These are phyloP conservation scores for Deakozyma indianensis DNA, from an alignment of 805 yeast genomes.

Conservation along the genomic window DNA sequence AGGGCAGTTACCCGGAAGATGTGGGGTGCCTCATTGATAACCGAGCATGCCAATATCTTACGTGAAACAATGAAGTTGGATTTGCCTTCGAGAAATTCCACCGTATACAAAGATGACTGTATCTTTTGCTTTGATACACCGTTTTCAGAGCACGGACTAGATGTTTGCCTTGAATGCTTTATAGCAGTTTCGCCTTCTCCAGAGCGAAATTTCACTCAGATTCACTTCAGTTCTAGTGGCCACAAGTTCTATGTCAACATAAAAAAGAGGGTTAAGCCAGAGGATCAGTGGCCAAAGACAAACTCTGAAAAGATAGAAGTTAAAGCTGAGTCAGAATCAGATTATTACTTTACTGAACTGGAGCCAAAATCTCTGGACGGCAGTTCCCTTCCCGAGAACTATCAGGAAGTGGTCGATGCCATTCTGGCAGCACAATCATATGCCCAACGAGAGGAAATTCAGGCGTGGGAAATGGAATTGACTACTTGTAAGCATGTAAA, in stretches of 20 bases:
- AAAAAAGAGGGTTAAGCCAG: slow-evolving; percentile 34
- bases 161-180: slow-evolving; percentile 61
- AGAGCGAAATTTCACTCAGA: slow-evolving; percentile 42
- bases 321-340: slow-evolving; percentile 47
- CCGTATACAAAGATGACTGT: slow-evolving; percentile 78
- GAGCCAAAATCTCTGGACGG: slow-evolving; percentile 28
- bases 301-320: slow-evolving; percentile 44
- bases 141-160: slow-evolving; percentile 41
- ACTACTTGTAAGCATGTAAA: slow-evolving; percentile 65
- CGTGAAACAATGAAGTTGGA: background rate
- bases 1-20: no score
- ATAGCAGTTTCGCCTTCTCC: slow-evolving; percentile 41
- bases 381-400: slow-evolving; percentile 16
- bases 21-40: no score
- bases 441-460: slow-evolving; percentile 49
- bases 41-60: no score
- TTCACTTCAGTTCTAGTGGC: slow-evolving; percentile 38
- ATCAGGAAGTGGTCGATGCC: slow-evolving; percentile 24
- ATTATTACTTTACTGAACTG: slow-evolving; percentile 36
- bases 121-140: slow-evolving; percentile 72
- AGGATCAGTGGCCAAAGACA: slow-evolving; percentile 16
- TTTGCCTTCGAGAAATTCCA: background rate
- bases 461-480: slow-evolving; percentile 87
- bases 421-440: slow-evolving; percentile 47
- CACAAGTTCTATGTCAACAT: slow-evolving; percentile 51